Base-by-base conservation (phyloP, 2,329 filamentous ascomycete species). In the Trichoderma sp. region DNA sequence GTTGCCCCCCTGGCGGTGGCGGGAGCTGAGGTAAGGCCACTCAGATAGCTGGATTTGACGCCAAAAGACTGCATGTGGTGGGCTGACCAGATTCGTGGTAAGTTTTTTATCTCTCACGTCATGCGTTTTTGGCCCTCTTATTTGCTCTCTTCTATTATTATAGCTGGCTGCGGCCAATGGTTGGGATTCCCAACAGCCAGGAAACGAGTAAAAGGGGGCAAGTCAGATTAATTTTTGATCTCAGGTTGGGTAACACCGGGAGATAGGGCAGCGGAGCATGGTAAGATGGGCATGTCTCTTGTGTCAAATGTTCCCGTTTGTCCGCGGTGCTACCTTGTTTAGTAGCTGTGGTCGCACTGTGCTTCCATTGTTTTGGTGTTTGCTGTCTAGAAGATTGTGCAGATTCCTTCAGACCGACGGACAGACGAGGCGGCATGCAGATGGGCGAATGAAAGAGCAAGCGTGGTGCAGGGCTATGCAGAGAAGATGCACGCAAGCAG, bases 21-120 rank as follows among this genome's bases (percentile, higher is more conserved):
- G 24, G 49, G 16, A 63, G 61, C 61, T 64, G 61, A 64, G 11
- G 47, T 63, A 52, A 63, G 60, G 47, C 43, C 16, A n/a, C 47
- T 21, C 21, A 43, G 35, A 27, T 35, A 5, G 33, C 13, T 35
- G 5, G 33, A 35, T 53, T 4, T 10, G 29, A 53, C 21, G 47
- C n/a, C 43, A 8, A 10, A 21, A 21, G 47, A 53, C 14, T 35
- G 33, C 33, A 35, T 35, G 33, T 35, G n/a, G 59, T 64, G 61
- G 61, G 21, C 61, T 56, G 49, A 64, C 61, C 61, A 40, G 49
- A 55, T 55, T 11, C 33, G 14, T 21, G 4, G 21, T 33, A 29
- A 40, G n/a, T 29, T 40, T 29, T 35, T 40, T 49, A 24, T 21
- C 19, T 49, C 29, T 24, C 49, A 64, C 1, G 35, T 64, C 61